Base-by-base conservation (phyloP, 129 eudicot species). In the Tanacetum coccineum region DNA sequence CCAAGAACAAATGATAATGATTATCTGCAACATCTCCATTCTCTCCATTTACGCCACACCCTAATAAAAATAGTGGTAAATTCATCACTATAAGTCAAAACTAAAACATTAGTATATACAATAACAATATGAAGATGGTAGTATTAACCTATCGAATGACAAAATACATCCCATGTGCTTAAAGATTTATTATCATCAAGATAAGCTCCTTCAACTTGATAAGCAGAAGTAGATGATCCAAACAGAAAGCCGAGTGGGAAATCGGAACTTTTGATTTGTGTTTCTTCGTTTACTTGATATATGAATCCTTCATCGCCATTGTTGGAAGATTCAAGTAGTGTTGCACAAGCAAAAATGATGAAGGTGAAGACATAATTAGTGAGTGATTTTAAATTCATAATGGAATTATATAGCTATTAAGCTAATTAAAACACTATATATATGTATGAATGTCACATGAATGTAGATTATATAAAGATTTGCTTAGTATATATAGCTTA, bases 1-100 rank as follows among this genome's bases (percentile, higher is more conserved):
- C 97, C 92, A 84, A 22, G 74, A 81, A 90, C 3, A 83, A 81
- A 79, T 90, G 97, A 56, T 84, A 90, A 30, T 90, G 91, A 70
- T 90, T 87, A 50, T 76, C 85, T 26, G 87, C 87, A 26, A 82
- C 22, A 59, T 87, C 82, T 68, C 85, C 97, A 71, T 61, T 78
- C 7, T 67, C 81, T 10, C 82, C 87, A 73, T 78, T 62, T 18
- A 36, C 45, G 6, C 71, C 73, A 59, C 64, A 67, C 1, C 84
- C 88, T 82, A 40, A 45, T 5, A 45, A 59, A 18, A 58, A 45
- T 9, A 7, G 8, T 14, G 4, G n/a, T 11, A 13, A 64, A 46
- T 13, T 42, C 5, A 15, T 32, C 72, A 36, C 13, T 57, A 51
- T 36, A 32, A 42, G 36, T 19, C 3, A 12, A 10, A 49, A 44